A percentile compares a stretch with the other conserved stretches of the same genome.
Conservation (phyloP, 495 filamentous ascomycete species). For the Penicilliopsis zonata region DNA sequence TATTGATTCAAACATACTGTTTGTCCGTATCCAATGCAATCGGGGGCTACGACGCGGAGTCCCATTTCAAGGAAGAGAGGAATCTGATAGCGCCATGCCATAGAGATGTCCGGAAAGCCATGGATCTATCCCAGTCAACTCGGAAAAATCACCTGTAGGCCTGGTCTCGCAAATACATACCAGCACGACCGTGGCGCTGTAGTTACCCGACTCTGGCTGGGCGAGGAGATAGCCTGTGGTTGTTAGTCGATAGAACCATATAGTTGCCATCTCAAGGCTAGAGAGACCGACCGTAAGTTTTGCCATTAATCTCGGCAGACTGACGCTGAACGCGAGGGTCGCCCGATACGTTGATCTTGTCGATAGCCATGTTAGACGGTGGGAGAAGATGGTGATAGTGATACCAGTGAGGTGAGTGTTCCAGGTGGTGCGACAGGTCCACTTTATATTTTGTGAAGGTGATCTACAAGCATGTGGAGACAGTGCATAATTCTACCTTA, state of each 20-base stretch:
- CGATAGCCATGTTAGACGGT: slow-evolving; percentile 37
- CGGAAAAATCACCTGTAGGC: no score
- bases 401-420: no score
- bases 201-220: slow-evolving; percentile 38
- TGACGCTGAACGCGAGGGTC: slow-evolving; percentile 54
- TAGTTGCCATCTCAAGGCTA: no score
- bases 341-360: slow-evolving; percentile 46
- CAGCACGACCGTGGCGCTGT: slow-evolving; percentile 53
- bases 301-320: slow-evolving; percentile 46
- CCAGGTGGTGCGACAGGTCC: no score
- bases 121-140: slow-evolving; percentile 39
- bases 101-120: slow-evolving; percentile 56
- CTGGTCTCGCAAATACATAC: no score
- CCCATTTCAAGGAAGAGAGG: slow-evolving; percentile 57
- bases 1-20: slow-evolving; percentile 45
- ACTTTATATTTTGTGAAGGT: no score
- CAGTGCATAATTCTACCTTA: no score
- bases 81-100: slow-evolving; percentile 77
- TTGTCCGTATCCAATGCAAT: slow-evolving; percentile 71
- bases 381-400: no score
- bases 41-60: slow-evolving; percentile 62
- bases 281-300: slow-evolving; percentile 57
- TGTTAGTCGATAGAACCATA: slow-evolving; percentile 3
- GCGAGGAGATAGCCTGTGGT: slow-evolving; percentile 52
- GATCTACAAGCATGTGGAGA: no score